Percentiles rank a stretch among this genome's conserved stretches.
phyloP scores from a whole-genome alignment of 495 filamentous ascomycete genomes.

The Aspergillus sclerotioniger region DNA sequence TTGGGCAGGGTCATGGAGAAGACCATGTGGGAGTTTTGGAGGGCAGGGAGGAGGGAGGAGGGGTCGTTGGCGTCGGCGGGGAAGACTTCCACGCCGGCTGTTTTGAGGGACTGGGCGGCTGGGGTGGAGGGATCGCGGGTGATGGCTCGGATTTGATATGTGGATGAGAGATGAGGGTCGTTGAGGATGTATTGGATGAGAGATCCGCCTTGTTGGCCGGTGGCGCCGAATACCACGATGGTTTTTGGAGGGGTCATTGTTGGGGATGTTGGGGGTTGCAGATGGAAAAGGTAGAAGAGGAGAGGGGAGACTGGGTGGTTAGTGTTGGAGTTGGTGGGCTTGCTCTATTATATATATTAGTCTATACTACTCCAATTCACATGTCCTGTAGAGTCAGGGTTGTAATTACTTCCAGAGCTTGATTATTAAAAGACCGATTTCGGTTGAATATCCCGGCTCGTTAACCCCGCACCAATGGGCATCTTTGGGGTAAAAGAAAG shows the following conservation, averaged over 20 bases:
- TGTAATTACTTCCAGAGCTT: too few species aligned
- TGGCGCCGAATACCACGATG: conserved; percentile 35
- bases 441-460: too few species aligned
- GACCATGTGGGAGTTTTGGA: neutral
- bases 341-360: too few species aligned
- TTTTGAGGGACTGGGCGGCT: conserved; percentile 6
- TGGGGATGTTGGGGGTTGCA: too few species aligned
- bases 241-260: conserved; percentile 33
- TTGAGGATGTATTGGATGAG: conserved; percentile 48
- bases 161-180: conserved; percentile 40
- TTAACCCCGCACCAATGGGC: too few species aligned
- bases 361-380: too few species aligned
- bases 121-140: conserved; percentile 44
- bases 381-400: too few species aligned
- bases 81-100: neutral
- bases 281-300: too few species aligned
- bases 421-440: too few species aligned
- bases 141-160: conserved; percentile 53
- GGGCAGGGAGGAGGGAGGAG: neutral
- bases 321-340: too few species aligned
- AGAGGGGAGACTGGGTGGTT: too few species aligned
- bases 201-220: conserved; percentile 55
- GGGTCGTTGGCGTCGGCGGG: neutral
- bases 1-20: neutral
- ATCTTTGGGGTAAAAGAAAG: too few species aligned